Conservation (phyloP, 2,329 filamentous ascomycete species). For the Aspergillus fumigatus region DNA sequence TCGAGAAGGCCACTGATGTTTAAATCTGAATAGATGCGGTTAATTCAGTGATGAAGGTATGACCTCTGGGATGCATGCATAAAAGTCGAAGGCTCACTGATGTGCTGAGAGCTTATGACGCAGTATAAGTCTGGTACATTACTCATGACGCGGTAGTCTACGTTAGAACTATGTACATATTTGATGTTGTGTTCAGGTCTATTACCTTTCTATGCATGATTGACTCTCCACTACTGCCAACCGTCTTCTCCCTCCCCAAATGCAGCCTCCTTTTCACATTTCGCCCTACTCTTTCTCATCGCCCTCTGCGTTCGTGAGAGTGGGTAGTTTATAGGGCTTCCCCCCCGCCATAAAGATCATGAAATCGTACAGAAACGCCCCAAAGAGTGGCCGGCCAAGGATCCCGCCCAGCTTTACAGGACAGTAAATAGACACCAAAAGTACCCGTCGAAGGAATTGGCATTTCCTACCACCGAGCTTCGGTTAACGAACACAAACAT, state of each 20-base stretch:
- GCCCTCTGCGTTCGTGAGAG: conserved; percentile 40
- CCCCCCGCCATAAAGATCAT: conserved; percentile 49
- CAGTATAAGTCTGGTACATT: background rate
- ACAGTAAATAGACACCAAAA: background rate
- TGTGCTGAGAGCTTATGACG: too few relatives aligned
- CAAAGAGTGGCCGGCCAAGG: conserved; percentile 37
- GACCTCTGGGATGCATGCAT: background rate
- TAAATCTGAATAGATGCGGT: background rate
- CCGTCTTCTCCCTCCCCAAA: conserved; percentile 5
- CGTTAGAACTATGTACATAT: background rate
- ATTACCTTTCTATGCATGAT: too few relatives aligned
- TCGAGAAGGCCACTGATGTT: background rate
- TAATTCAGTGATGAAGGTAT: background rate
- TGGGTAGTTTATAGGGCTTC: conserved; percentile 50
- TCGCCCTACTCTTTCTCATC: conserved; percentile 41
- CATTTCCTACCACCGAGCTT: background rate
- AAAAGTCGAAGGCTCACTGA: too few relatives aligned
- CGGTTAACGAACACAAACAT: background rate
- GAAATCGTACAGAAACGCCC: conserved; percentile 49
- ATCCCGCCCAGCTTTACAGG: too few relatives aligned
- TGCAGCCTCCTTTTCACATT: conserved; percentile 30
- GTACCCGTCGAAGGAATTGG: background rate
- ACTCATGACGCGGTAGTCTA: background rate
- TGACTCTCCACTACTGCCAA: background rate
- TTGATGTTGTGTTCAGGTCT: background rate